phyloP scores from a whole-genome alignment of 2,329 filamentous ascomycete species.

The Diplodia scrobiculata region DNA sequence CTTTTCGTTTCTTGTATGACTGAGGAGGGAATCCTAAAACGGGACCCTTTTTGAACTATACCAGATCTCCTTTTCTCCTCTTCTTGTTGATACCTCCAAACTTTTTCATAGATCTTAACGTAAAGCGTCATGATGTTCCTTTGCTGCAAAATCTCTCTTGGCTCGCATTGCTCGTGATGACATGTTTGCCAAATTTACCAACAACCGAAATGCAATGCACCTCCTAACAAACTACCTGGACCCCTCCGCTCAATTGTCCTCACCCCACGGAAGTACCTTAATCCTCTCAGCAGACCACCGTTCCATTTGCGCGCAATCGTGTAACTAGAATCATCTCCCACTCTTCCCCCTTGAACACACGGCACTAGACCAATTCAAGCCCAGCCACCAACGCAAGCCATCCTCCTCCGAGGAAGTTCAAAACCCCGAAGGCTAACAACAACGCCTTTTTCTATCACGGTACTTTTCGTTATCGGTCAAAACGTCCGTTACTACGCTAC shows the following conservation, averaged over 20 bases:
- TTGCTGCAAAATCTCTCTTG: neutral
- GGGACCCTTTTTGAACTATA: conserved; percentile 4
- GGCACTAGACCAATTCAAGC: neutral
- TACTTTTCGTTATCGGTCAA: neutral
- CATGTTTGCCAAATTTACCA: neutral
- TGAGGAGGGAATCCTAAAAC: neutral
- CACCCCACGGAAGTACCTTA: neutral
- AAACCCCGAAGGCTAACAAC: neutral
- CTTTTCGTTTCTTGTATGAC: conserved; percentile 16
- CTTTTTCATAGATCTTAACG: conserved; percentile 13
- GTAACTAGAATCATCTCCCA: neutral
- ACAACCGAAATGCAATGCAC: neutral
- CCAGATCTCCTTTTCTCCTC: neutral
- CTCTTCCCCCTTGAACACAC: neutral
- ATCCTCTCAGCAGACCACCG: neutral
- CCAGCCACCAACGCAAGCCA: neutral
- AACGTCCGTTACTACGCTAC: no score
- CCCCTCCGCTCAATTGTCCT: neutral
- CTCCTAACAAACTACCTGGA: neutral
- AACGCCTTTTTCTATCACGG: neutral
- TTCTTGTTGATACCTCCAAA: conserved; percentile 22
- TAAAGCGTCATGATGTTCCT: conserved; percentile 25
- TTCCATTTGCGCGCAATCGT: neutral
- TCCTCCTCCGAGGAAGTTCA: neutral
- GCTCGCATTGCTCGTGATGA: neutral